Evolutionary conservation across 2,329 filamentous ascomycete genomes (phyloP), one percentile per base, ranked within the genome.

Genomic region (Trichoderma simmonsii): DNA sequence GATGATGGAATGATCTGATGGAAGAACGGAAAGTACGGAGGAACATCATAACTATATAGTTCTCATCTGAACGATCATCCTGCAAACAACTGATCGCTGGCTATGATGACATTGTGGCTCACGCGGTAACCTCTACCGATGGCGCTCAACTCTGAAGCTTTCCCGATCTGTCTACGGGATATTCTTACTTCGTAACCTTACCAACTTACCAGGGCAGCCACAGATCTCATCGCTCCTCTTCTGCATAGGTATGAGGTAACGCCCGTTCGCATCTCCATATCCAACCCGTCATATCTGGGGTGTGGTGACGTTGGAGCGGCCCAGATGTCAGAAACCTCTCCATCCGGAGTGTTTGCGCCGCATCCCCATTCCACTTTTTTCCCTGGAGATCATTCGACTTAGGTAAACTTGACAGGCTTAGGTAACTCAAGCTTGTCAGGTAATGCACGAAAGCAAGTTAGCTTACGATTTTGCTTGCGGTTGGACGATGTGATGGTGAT

Each of bases 21-120:
- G 6, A 59, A 54, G n/a, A 14, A 39, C 4, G 3, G 21, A 7
- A 32, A 30, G 1, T 18, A 34, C 11, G 67, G 67, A 70, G 30
- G 67, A 62, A 15, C 57, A 62, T 28, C 21, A n/a, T 28, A 51
- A 15, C 28, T 70, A 70, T 70, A 70, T 70, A 62, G 39, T 14
- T 28, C 39, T 59, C 4, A 6, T 51, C 28, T 28, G 8, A 51
- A 61, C 18, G 14, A 18, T 6, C 60, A 18, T 54, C 39, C 39
- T 9, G 43, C 39, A 61, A 61, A 43, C 18, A 62, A 34, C n/a
- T 34, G 66, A 62, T 62, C 57, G 67, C 57, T 54, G 28, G 14
- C 67, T 51, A 70, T 70, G 67, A 70, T 70, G 67, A 62, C 67
- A 70, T 70, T 30, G 67, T 54, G 39, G 67, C 67, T 70, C 67